Conservation (phyloP, 306 rosid genomes). For the Luffa aegyptiaca region DNA sequence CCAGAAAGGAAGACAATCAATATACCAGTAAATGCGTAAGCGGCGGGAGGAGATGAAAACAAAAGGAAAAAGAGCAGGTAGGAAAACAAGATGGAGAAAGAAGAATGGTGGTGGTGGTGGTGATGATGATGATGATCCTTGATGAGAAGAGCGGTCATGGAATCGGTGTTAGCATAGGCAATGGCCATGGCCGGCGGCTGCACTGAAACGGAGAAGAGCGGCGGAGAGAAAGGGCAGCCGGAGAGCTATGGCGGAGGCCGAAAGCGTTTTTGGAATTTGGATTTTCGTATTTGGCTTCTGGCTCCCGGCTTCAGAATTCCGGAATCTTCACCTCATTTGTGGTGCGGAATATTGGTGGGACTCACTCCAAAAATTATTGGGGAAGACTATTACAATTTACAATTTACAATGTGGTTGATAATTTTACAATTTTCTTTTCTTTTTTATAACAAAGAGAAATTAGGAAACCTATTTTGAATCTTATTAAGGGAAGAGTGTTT, state of each 20-base stretch:
- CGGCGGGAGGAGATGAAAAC: constrained; percentile 18
- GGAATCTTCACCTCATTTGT: background rate
- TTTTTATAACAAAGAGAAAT: background rate
- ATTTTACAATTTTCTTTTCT: too few species aligned
- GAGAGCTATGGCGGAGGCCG: background rate
- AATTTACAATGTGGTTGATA: background rate
- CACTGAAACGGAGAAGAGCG: background rate
- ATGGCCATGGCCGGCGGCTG: constrained; percentile 2
- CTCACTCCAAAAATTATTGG: background rate
- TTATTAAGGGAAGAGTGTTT: background rate
- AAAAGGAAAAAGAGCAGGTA: constrained; percentile 18
- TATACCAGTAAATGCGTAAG: constrained; percentile 35
- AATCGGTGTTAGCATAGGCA: background rate
- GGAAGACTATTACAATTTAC: background rate
- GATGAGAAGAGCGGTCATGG: background rate
- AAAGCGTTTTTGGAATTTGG: background rate
- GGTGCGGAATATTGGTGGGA: background rate
- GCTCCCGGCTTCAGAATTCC: background rate
- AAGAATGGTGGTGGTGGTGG: background rate
- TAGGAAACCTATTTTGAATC: background rate
- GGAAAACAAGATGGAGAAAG: constrained; percentile 1
- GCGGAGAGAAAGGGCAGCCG: background rate
- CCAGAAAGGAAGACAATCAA: background rate
- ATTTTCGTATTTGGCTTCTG: background rate
- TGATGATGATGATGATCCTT: background rate